Conservation (phyloP, 345 rosid species). For the Arabidopsis arenosa region DNA sequence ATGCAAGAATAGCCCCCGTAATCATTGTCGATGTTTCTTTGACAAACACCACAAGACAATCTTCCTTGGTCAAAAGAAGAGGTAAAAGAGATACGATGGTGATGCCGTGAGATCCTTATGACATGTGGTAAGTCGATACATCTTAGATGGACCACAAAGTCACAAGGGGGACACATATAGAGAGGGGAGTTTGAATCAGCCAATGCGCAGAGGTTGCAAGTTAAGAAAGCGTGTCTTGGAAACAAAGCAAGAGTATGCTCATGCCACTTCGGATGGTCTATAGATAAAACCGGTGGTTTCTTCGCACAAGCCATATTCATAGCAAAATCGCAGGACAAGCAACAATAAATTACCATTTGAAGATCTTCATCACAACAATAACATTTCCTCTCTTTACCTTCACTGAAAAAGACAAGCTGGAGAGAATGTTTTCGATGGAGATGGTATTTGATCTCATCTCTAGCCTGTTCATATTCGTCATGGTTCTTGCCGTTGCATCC, state of each 20-base stretch:
- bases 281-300: not conserved
- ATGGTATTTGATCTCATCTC: not conserved
- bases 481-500: not conserved
- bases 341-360: not conserved
- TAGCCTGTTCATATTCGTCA: not conserved
- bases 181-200: not conserved
- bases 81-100: not conserved
- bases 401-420: not conserved
- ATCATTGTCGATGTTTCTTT: not conserved
- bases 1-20: not conserved
- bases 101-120: conserved; percentile 17
- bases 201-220: not conserved
- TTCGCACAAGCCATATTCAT: not conserved
- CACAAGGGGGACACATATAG: conserved; percentile 9
- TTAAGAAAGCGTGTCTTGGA: not conserved
- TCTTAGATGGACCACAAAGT: not conserved
- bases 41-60: conserved; percentile 3
- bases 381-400: not conserved
- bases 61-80: not conserved
- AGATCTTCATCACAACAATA: not conserved
- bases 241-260: not conserved
- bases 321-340: not conserved
- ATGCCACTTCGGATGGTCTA: not conserved
- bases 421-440: conserved; percentile 16
- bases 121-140: conserved; percentile 7